Evolutionary conservation across 2,329 filamentous ascomycete genomes (phyloP), one percentile per base, ranked within the genome.

Genomic region (Harringtonia aguacate): DNA sequence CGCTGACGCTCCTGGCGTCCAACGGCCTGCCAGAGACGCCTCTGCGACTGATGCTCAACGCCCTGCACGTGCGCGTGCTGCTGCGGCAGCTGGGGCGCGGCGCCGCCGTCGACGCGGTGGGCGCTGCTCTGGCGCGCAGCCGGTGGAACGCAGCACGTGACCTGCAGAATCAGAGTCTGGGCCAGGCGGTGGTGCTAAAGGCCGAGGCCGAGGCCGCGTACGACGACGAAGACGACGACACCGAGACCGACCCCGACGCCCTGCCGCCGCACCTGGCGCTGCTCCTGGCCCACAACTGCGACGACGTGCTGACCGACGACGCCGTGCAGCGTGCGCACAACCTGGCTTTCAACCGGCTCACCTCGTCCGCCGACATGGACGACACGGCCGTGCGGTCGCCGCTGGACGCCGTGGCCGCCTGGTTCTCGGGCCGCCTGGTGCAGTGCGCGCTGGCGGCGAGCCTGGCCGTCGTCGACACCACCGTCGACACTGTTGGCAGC

Each of bases 241-340:
- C 24, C 24, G 24, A 27, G 10, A 27, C 24, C 7, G 24, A 27
- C 7, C n/a, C n/a, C n/a, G 24, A 27, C 24, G 24, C 24, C 15
- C 71, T 95, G 3, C 86, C 89, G 0, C 77, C 81, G 13, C 83
- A 95, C 58, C 72, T 95, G 8, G 77, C 79, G 3, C 69, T 77
- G 8, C 72, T 97, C 2, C 73, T 95, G 4, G 77, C 88, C 50
- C 77, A 84, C 48, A 82, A 90, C 24, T 88, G 84, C 51, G 86
- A 94, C 42, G 79, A 87, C 20, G 86, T 95, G 9, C 73, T 97
- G 51, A 81, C 80, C 50, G 75, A 84, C 43, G 72, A 74, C 36
- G 82, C 95, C 48, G 75, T 90, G 33, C 86, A 94, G 61, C 79
- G 88, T 44, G 87, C 87, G 2, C 86, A 90, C 59, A 95, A 94